Base-by-base conservation (phyloP, 2,329 filamentous ascomycete genomes). In the Acephala macrosclerotiorum region DNA sequence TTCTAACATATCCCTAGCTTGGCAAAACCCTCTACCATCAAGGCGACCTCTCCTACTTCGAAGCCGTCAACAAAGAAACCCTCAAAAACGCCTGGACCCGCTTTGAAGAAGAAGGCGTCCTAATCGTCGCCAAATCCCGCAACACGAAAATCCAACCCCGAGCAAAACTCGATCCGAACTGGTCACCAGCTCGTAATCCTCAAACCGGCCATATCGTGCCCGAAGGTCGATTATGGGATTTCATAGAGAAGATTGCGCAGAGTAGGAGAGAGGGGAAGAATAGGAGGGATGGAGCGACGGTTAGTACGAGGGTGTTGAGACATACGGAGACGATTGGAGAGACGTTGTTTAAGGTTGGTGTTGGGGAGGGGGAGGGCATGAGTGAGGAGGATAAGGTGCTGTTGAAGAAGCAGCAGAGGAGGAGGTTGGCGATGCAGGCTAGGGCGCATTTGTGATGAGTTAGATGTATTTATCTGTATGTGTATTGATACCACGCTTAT, bases 1-100 rank as follows among this genome's bases (percentile, higher is more conserved):
- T 67, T 72, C 70, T 77, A 73, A 75, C 56, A 25, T 16, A 33
- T 45, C 63, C 33, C 26, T 72, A 95, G 87, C 87, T 97, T 35
- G 96, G 96, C 62, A 98, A 99, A 80, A 98, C 96, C 0, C 85
- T 99, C 1, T 99, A 97, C 76, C 95, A 99, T 77, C 95, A 99
- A 81, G 96, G 96, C 63, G 96, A 99, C 75, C 87, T 99, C 11
- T 94, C 91, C 35, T 99, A 99, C 80, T 98, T 97, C 72, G 96
- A 99, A 80, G 94, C 96, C 2, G 95, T 99, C 70, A 99, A 99
- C 83, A 97, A 97, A 74, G 95, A 99, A 78, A 97, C 94, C 0
- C 86, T 99, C 64, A 97, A 96, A 76, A 99, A 99, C 78, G 91
- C 94, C 0, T 97, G 95, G 79, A 85, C 88, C 42, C 88, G 93